Percentiles rank a stretch among this genome's conserved stretches.
These are phyloP conservation scores for Talaromyces piceae DNA, from an alignment of 2,329 filamentous ascomycete genomes.

Conservation along the genomic window DNA sequence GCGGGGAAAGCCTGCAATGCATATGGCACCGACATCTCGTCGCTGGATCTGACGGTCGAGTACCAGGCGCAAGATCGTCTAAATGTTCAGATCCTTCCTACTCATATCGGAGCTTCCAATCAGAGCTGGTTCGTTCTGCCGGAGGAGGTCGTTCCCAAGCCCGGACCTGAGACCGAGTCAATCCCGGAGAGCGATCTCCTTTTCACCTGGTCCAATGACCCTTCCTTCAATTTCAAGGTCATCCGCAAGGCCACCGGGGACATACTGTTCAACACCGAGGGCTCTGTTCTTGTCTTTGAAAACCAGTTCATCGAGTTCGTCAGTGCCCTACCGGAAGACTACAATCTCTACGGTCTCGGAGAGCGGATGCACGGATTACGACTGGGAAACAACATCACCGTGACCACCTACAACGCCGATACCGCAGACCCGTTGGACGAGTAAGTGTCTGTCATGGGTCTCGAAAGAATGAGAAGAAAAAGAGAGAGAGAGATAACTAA, in stretches of 20 bases:
- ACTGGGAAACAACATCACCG: conserved; percentile 65
- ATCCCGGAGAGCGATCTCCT: conserved; percentile 37
- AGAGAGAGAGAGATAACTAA: background rate
- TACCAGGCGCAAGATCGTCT: conserved; percentile 60
- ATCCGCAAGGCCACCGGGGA: conserved; percentile 55
- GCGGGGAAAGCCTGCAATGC: conserved; percentile 58
- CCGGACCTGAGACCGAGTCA: conserved; percentile 39
- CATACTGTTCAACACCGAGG: conserved; percentile 59
- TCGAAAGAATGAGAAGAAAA: background rate
- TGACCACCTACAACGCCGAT: conserved; percentile 63
- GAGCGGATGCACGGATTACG: conserved; percentile 65
- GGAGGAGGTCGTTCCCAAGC: conserved; percentile 54
- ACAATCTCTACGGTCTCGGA: conserved; percentile 69
- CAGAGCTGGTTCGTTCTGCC: conserved; percentile 61
- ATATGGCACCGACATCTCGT: conserved; percentile 67
- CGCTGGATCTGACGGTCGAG: conserved; percentile 59
- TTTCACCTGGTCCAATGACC: conserved; percentile 50
- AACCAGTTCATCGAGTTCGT: conserved; percentile 72
- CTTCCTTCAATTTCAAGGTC: conserved; percentile 51
- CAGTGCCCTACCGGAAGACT: conserved; percentile 58
- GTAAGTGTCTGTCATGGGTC: background rate
- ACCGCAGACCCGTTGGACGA: conserved; percentile 49
- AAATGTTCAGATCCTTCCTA: conserved; percentile 62
- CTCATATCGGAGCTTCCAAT: conserved; percentile 54
- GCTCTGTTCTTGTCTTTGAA: conserved; percentile 61